Evolutionary conservation across 768 basidiomycete species (phyloP).

Genomic region (Rhodotorula toruloides): DNA sequence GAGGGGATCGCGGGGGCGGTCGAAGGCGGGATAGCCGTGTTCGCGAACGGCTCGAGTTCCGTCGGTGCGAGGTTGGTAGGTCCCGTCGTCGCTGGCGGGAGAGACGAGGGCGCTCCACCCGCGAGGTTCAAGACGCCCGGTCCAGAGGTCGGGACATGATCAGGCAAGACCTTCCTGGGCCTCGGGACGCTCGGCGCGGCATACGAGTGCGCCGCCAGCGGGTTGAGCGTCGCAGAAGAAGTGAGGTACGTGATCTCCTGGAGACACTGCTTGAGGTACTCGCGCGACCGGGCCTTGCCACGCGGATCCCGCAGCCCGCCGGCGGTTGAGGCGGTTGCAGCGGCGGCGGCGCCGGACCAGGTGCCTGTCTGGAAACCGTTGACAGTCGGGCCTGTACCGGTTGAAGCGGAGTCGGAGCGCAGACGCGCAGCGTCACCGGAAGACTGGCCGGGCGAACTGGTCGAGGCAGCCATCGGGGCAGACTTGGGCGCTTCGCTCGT

Average conservation of each 20-base stretch:
- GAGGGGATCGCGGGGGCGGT: not conserved
- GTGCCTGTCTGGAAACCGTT: slow-evolving; percentile 13
- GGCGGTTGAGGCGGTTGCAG: slow-evolving; percentile 45
- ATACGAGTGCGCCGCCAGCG: slow-evolving; percentile 47
- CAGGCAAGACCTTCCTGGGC: slow-evolving; percentile 37
- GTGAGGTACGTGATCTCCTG: slow-evolving; percentile 98
- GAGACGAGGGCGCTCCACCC: not conserved
- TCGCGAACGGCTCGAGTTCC: too few species aligned
- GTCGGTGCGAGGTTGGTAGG: too few species aligned
- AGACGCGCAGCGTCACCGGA: not conserved
- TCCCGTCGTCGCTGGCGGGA: not conserved
- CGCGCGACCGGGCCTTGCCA: slow-evolving; percentile 84
- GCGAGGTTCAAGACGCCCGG: slow-evolving; percentile 30
- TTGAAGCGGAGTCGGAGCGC: not conserved
- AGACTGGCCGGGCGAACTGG: slow-evolving; percentile 11
- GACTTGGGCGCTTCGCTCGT: slow-evolving; percentile 26
- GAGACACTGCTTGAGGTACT: slow-evolving; percentile 97
- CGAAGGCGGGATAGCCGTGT: not conserved
- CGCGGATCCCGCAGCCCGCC: slow-evolving; percentile 87
- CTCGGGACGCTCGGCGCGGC: slow-evolving; percentile 34
- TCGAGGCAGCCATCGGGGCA: slow-evolving; percentile 60
- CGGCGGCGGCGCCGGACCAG: not conserved
- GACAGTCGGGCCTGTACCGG: not conserved
- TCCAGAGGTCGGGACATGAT: slow-evolving; percentile 17
- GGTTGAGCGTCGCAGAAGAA: slow-evolving; percentile 94